phyloP scores from a whole-genome alignment of 2,329 filamentous ascomycete species.

The Sclerotinia subarctica region DNA sequence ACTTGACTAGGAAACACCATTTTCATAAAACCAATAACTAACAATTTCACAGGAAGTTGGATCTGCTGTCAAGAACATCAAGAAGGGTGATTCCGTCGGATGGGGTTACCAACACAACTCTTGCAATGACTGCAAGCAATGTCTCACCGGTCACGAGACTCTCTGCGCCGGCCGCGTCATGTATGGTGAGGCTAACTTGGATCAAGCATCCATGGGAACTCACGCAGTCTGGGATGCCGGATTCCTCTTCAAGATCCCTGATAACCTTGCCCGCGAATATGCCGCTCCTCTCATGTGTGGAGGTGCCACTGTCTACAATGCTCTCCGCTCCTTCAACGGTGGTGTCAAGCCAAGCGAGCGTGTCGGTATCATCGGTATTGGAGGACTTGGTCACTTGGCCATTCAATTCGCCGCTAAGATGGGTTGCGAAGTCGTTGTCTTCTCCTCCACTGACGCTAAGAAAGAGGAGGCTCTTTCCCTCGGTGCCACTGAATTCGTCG shows the following conservation, averaged over 20 bases:
- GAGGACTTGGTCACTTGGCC: slow-evolving; percentile 60
- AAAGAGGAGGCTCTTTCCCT: slow-evolving; percentile 58
- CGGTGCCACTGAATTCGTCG: slow-evolving; percentile 60
- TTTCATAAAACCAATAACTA: not conserved
- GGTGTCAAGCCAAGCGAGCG: slow-evolving; percentile 37
- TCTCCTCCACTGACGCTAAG: slow-evolving; percentile 59
- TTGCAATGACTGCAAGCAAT: slow-evolving; percentile 47
- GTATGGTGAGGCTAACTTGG: slow-evolving; percentile 44
- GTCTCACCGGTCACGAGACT: slow-evolving; percentile 44
- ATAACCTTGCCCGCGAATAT: slow-evolving; percentile 40
- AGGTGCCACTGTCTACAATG: slow-evolving; percentile 44
- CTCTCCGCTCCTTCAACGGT: slow-evolving; percentile 37
- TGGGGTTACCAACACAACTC: slow-evolving; percentile 46
- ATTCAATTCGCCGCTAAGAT: slow-evolving; percentile 62
- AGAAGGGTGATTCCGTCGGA: slow-evolving; percentile 47
- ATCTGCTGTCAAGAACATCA: slow-evolving; percentile 41
- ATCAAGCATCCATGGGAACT: slow-evolving; percentile 48
- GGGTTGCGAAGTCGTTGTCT: slow-evolving; percentile 58
- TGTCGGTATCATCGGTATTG: slow-evolving; percentile 50
- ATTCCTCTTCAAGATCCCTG: slow-evolving; percentile 43
- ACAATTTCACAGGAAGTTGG: slow-evolving; percentile 38
- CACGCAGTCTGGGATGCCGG: slow-evolving; percentile 42
- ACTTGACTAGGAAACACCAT: not conserved
- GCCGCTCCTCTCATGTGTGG: slow-evolving; percentile 49
- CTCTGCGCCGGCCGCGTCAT: slow-evolving; percentile 44